Percentiles rank a stretch among this genome's conserved stretches.
phyloP scores from a whole-genome alignment of 192 early-diverging fungal species.

The Podochytrium sp. region DNA sequence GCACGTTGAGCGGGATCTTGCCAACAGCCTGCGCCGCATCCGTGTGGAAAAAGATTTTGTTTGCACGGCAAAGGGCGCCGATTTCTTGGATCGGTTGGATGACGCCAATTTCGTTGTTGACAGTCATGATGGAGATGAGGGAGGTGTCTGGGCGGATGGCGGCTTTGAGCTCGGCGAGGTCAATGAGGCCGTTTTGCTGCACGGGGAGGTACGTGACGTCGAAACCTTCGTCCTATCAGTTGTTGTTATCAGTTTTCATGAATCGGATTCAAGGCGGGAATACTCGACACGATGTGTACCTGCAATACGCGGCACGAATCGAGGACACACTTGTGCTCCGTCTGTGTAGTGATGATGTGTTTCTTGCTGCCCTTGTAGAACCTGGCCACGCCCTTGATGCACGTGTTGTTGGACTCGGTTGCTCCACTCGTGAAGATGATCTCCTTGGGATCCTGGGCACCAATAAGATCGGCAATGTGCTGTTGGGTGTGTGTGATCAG shows the following conservation, averaged over 20 bases:
- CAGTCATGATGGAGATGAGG: slow-evolving; percentile 93
- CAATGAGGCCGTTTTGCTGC: slow-evolving; percentile 78
- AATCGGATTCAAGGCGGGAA: not conserved
- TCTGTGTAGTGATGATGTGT: slow-evolving; percentile 96
- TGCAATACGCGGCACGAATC: slow-evolving; percentile 95
- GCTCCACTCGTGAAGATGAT: slow-evolving; percentile 95
- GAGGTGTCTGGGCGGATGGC: slow-evolving; percentile 90
- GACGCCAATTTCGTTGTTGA: slow-evolving; percentile 99
- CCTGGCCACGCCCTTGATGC: slow-evolving; percentile 91
- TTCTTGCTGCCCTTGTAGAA: slow-evolving; percentile 94
- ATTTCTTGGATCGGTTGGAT: slow-evolving; percentile 92
- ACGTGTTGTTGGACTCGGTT: slow-evolving; percentile 95
- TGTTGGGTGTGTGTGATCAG: slow-evolving; percentile 28
- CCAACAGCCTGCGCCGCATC: slow-evolving; percentile 97
- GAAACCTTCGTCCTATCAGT: slow-evolving; percentile 78
- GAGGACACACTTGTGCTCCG: slow-evolving; percentile 98
- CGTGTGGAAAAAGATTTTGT: slow-evolving; percentile 94
- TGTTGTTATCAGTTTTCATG: not conserved
- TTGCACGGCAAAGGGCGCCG: slow-evolving; percentile 76
- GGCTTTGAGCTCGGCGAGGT: slow-evolving; percentile 76
- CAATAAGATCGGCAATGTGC: slow-evolving; percentile 85
- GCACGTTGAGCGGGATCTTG: slow-evolving; percentile 93
- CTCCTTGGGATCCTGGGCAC: slow-evolving; percentile 89
- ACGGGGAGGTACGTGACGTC: slow-evolving; percentile 96
- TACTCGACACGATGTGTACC: not conserved